Percentiles rank a stretch among this genome's conserved stretches.
Conservation (phyloP, 2,329 filamentous ascomycete genomes). For the Teratosphaeria nubilosa region DNA sequence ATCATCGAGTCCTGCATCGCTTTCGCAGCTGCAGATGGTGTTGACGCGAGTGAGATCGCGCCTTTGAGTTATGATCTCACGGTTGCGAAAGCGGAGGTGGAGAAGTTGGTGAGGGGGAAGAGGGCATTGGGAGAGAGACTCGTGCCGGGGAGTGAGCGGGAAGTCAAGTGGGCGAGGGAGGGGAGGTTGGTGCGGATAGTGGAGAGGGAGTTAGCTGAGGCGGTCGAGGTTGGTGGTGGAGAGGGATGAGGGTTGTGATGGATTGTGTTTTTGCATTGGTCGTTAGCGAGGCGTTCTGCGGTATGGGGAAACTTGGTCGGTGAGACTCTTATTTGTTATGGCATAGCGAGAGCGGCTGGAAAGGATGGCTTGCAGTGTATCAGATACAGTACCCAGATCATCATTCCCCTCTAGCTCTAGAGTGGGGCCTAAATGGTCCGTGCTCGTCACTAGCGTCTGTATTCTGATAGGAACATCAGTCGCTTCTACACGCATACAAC, state of each 20-base stretch:
- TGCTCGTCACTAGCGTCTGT: not conserved
- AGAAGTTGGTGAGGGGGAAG: constrained; percentile 58
- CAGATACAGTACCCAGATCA: no score
- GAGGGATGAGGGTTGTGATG: not conserved
- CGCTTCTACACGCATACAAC: no score
- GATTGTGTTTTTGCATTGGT: not conserved
- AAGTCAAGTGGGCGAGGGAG: constrained; percentile 1
- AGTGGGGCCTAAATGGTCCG: not conserved
- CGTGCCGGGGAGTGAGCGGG: constrained; percentile 13
- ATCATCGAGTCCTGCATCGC: constrained; percentile 59
- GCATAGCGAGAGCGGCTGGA: not conserved
- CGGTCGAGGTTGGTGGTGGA: not conserved
- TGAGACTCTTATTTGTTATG: not conserved
- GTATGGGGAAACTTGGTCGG: no score
- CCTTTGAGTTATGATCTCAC: constrained; percentile 65
- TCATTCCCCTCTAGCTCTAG: no score
- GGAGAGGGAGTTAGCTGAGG: constrained; percentile 1
- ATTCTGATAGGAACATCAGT: not conserved
- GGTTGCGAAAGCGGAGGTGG: constrained; percentile 67
- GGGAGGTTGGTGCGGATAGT: constrained; percentile 2
- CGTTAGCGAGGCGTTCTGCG: not conserved
- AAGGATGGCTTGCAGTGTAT: no score
- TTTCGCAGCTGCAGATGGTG: constrained; percentile 51
- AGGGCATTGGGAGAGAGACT: constrained; percentile 49
- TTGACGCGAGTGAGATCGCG: constrained; percentile 54